Percentiles rank a stretch among this genome's conserved stretches.
phyloP scores from a whole-genome alignment of 2,329 filamentous ascomycete genomes.

The Cryphonectria nitschkei region DNA sequence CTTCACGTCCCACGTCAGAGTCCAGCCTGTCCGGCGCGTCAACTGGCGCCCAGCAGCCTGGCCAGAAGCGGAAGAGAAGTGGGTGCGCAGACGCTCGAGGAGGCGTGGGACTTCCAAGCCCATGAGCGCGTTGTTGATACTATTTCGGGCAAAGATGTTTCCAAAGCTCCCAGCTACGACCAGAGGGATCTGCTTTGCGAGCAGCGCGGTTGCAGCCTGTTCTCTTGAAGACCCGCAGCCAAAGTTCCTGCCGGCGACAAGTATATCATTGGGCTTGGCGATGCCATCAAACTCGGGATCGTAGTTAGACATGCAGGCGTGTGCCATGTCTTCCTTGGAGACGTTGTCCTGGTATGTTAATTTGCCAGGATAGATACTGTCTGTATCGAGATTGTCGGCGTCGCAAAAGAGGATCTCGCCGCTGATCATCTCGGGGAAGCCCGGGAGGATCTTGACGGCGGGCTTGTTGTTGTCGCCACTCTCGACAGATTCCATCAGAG shows the following conservation, averaged over 20 bases:
- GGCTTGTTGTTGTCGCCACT: not conserved
- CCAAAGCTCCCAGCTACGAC: constrained; percentile 81
- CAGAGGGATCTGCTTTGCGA: constrained; percentile 79
- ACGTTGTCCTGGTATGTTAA: constrained; percentile 91
- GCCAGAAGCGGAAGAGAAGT: constrained; percentile 28
- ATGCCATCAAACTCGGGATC: constrained; percentile 70
- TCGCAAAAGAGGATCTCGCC: constrained; percentile 92
- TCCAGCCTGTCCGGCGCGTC: constrained; percentile 82
- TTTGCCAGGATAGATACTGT: constrained; percentile 87
- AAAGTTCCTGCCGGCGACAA: constrained; percentile 88
- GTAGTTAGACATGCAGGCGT: constrained; percentile 94
- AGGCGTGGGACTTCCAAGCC: constrained; percentile 72
- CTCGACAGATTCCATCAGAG: not conserved
- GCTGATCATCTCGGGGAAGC: constrained; percentile 80
- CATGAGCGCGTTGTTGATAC: constrained; percentile 79
- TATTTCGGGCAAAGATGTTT: constrained; percentile 81
- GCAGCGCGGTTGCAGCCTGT: constrained; percentile 84
- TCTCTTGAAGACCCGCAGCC: constrained; percentile 84
- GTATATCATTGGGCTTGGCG: constrained; percentile 73
- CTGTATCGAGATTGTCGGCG: constrained; percentile 82
- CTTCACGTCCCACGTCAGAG: constrained; percentile 77
- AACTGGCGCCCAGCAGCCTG: constrained; percentile 48
- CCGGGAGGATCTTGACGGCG: constrained; percentile 50
- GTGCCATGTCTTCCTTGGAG: constrained; percentile 70
- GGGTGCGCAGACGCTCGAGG: constrained; percentile 62